Base-by-base conservation (phyloP, 1,284 basidiomycete genomes). In the Pyrrhoderma lamaoense region DNA sequence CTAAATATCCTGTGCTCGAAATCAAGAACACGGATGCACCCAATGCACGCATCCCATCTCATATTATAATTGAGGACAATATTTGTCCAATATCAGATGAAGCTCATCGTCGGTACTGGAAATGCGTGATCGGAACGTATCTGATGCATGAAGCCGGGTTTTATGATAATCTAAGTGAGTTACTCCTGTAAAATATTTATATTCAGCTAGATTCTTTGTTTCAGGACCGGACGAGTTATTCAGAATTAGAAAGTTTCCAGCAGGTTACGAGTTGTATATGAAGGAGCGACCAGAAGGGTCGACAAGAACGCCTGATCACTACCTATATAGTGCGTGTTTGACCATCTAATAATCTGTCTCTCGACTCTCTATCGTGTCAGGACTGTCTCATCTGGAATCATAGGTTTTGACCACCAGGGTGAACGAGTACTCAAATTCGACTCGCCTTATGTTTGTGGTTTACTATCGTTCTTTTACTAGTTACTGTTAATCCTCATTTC, bases 51-150 rank as follows among this genome's bases (percentile, higher is more conserved):
- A 31, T 31, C 5, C 27, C 27, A 31, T 5, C 27, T 5, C 27
- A 31, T 31, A 31, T 31, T 31, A 5, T 31, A 5, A 31, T 31
- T 31, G 27, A 31, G 27, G 11, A 31, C 11, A 31, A 40, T n/a
- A 18, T 40, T 5, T 40, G 38, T 40, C 38, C 38, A 27, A 42
- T 16, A 18, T 38, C 48, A 21, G 19, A 19, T 9, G 23, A 27
- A 19, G 48, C 38, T 13, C 48, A 49, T 31, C 40, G 40, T 19
- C 38, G 39, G 16, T 49, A 49, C 34, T 49, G 48, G 48, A 37
- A 27, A 18, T 31, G 40, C n/a, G 42, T 42, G 48, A 39, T 42
- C 7, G 48, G 39, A 40, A 49, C 48, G 13, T 49, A 19, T 27
- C 9, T 49, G 48, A 42, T 37, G 39, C 38, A 49, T 21, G 38